Percentiles rank a stretch among this genome's conserved stretches.
Evolutionary conservation across 345 rosid species (phyloP).

Genomic region (Zanthoxylum bungeanum): DNA sequence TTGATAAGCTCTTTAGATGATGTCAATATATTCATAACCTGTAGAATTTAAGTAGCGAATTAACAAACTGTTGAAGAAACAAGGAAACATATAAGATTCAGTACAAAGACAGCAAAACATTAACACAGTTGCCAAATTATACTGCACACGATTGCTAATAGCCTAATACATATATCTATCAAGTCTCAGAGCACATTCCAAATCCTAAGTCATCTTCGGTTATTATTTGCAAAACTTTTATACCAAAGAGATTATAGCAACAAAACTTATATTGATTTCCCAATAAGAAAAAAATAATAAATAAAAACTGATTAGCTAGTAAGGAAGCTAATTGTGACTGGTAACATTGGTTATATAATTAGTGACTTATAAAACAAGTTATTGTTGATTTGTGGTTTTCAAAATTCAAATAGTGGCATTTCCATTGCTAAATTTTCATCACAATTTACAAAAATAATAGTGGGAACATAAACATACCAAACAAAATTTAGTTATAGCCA

Average conservation of each 20-base stretch:
- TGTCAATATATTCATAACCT: slow-evolving; percentile 67
- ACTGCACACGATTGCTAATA: not conserved
- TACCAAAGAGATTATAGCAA: not conserved
- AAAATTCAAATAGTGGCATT: not conserved
- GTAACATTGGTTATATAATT: not conserved
- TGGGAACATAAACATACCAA: not conserved
- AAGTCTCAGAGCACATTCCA: too few relatives aligned
- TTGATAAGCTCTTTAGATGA: slow-evolving; percentile 69
- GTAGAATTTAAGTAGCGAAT: slow-evolving; percentile 18
- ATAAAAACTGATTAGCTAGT: not conserved
- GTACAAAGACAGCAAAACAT: not conserved
- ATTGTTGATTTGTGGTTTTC: not conserved
- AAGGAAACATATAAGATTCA: not conserved
- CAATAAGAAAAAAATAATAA: not conserved
- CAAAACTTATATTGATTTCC: not conserved
- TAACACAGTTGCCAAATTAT: not conserved
- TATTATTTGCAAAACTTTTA: not conserved
- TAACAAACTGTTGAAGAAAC: not conserved
- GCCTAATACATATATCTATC: not conserved
- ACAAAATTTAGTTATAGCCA: not conserved
- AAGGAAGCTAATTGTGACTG: not conserved
- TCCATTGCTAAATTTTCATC: not conserved
- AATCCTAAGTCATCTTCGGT: too few relatives aligned
- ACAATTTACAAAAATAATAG: not conserved
- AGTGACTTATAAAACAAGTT: not conserved